These are phyloP conservation scores for Trichophyton verrucosum DNA, from an alignment of 2,329 filamentous ascomycete genomes.

Conservation along the genomic window DNA sequence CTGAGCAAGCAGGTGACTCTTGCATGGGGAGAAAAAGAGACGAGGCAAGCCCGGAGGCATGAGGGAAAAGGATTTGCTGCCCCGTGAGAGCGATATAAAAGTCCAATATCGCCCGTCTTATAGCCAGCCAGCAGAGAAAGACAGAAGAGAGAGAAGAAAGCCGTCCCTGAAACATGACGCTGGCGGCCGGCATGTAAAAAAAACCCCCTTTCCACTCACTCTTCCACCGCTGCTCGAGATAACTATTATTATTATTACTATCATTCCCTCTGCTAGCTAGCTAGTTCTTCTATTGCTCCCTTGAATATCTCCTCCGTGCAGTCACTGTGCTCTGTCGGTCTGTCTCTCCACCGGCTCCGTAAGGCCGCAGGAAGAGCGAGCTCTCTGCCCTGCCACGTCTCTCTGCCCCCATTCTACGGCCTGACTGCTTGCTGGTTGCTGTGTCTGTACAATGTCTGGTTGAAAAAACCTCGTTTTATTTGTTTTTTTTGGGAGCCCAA, in stretches of 20 bases:
- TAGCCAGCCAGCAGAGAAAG: background rate
- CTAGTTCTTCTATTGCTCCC: too few relatives aligned
- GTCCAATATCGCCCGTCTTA: background rate
- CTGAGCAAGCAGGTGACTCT: background rate
- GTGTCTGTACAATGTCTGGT: conserved; percentile 3
- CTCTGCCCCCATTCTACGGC: background rate
- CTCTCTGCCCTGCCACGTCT: background rate
- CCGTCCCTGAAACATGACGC: background rate
- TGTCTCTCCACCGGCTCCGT: conserved; percentile 10
- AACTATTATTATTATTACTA: too few relatives aligned
- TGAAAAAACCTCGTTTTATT: background rate
- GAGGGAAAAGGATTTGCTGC: background rate
- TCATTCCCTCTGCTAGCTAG: too few relatives aligned
- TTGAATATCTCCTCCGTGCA: background rate
- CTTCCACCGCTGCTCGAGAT: background rate
- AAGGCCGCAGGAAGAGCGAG: conserved; percentile 9
- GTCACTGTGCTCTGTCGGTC: background rate
- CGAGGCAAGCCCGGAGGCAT: background rate
- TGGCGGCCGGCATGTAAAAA: background rate
- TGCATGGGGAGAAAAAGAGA: background rate
- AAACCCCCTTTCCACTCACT: background rate
- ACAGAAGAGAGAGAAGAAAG: background rate
- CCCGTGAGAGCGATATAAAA: too few relatives aligned
- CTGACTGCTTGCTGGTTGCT: background rate
- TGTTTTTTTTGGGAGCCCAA: conserved; percentile 7